Percentiles rank a stretch among this genome's conserved stretches.
These are phyloP conservation scores for Terana coerulea DNA, from an alignment of 768 basidiomycete genomes.

Conservation along the genomic window DNA sequence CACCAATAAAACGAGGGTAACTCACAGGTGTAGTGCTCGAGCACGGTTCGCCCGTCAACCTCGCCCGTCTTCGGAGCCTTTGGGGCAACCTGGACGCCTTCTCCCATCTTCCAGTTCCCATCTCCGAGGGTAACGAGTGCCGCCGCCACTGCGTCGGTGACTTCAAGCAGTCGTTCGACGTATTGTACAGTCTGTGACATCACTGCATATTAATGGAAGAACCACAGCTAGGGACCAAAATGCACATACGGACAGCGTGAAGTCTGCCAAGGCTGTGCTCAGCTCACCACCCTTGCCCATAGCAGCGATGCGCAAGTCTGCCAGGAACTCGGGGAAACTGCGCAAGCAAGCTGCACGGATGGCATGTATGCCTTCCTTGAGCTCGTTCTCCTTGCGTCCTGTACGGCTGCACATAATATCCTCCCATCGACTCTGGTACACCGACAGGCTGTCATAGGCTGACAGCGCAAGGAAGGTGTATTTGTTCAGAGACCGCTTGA, in stretches of 20 bases:
- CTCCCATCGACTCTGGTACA: conserved; percentile 64
- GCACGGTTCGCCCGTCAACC: conserved; percentile 52
- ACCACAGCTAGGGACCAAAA: background rate
- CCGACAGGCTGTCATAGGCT: conserved; percentile 56
- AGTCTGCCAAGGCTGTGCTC: conserved; percentile 62
- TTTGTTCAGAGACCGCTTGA: conserved; percentile 75
- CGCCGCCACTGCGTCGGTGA: conserved; percentile 61
- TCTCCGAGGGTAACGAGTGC: conserved; percentile 72
- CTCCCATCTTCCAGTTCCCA: conserved; percentile 92
- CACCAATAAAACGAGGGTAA: conserved; percentile 12
- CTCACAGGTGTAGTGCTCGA: conserved; percentile 77
- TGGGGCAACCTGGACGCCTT: conserved; percentile 65
- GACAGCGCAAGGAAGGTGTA: conserved; percentile 79
- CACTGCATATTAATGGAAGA: background rate
- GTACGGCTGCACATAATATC: conserved; percentile 50
- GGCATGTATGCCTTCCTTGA: conserved; percentile 64
- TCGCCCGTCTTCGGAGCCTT: conserved; percentile 45
- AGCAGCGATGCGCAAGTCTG: conserved; percentile 68
- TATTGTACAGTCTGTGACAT: conserved; percentile 59
- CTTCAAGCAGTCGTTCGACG: conserved; percentile 65
- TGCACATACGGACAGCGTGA: conserved; percentile 46
- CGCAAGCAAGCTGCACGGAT: conserved; percentile 69
- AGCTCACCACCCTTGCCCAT: conserved; percentile 54
- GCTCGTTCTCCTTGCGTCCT: conserved; percentile 51
- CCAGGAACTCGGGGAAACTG: conserved; percentile 82